Base-by-base conservation (phyloP, 768 basidiomycete genomes). In the Kwoniella sp. region DNA sequence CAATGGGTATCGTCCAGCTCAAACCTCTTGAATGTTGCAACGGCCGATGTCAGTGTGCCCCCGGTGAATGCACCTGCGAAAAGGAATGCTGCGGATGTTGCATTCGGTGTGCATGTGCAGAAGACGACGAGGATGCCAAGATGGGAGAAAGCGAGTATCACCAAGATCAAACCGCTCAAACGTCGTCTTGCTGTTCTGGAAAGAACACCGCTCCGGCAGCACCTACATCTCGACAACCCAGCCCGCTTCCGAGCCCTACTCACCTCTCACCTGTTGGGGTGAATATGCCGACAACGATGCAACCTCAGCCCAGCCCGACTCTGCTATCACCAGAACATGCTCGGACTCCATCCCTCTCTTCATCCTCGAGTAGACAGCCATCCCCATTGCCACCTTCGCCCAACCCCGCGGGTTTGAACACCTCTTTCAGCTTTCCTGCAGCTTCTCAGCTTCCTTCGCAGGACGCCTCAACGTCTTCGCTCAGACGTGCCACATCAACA, bases 31-130 rank as follows among this genome's bases (percentile, higher is more conserved):
- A 79, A 64, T 79, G 78, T 62, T 79, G 78, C 51, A 77, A 77
- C 49, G 78, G 78, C 8, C 66, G 78, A 36, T 81, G 80, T 61
- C 72, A 75, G 51, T 80, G 80, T 60, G 48, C 71, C 2, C 71
- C 77, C 1, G 78, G 78, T 2, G 49, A 75, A 29, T 81, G 80
- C 51, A 69, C 68, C 1, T 81, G 80, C 59, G 69, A 73, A 59
- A 68, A 72, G 30, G 77, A 79, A 8, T 80, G 80, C 60, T 81
- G 80, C 58, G 79, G 79, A 1, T 80, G 79, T 52, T 79, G 78
- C 58, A 54, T 72, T 9, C 65, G 73, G 26, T 79, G 78, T 60
- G 64, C 68, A 12, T 79, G 78, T 48, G 72, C 64, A 5, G 69
- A 71, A 25, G 74, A 71, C 26, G 74, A 68, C 24, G 61, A 54